Conservation (phyloP, 805 yeast genomes). For the Metahyphopichia silvanorum region DNA sequence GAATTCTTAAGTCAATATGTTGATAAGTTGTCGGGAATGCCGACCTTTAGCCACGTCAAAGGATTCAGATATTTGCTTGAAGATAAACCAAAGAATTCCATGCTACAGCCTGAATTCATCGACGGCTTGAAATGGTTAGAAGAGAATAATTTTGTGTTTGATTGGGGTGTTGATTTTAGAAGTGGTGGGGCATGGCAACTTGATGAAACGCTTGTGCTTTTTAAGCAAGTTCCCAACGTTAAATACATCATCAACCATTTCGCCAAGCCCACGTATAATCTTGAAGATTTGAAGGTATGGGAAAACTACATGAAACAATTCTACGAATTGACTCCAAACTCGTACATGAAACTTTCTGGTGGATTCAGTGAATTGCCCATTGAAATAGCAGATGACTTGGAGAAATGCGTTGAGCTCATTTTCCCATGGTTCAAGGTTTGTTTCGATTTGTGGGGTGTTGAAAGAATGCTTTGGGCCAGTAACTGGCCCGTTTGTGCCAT, state of each 20-base stretch:
- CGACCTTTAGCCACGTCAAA: constrained; percentile 16
- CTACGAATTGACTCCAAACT: constrained; percentile 11
- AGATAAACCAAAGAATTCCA: constrained; percentile 37
- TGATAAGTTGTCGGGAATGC: constrained; percentile 7
- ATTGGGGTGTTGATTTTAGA: constrained; percentile 40
- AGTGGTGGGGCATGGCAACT: constrained; percentile 39
- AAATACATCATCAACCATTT: constrained; percentile 40
- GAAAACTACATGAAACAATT: constrained; percentile 14
- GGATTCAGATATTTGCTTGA: constrained; percentile 44
- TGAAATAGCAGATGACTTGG: constrained; percentile 12
- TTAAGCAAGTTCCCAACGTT: constrained; percentile 21
- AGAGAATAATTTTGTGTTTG: constrained; percentile 28
- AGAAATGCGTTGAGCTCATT: constrained; percentile 11
- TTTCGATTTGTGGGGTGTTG: constrained; percentile 24
- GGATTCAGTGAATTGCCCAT: constrained; percentile 34
- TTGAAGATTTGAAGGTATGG: constrained; percentile 14
- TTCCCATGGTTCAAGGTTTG: constrained; percentile 31
- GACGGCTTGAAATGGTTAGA: constrained; percentile 34
- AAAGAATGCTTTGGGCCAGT: constrained; percentile 38
- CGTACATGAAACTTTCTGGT: constrained; percentile 40
- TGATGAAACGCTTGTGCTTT: constrained; percentile 28
- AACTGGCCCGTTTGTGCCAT: constrained; percentile 44
- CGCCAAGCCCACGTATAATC: constrained; percentile 34
- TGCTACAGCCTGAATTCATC: constrained; percentile 22
- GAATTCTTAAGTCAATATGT: constrained; percentile 13